phyloP scores from a whole-genome alignment of 1,139 yeast species.

The Lodderomyces jiufengensis region DNA sequence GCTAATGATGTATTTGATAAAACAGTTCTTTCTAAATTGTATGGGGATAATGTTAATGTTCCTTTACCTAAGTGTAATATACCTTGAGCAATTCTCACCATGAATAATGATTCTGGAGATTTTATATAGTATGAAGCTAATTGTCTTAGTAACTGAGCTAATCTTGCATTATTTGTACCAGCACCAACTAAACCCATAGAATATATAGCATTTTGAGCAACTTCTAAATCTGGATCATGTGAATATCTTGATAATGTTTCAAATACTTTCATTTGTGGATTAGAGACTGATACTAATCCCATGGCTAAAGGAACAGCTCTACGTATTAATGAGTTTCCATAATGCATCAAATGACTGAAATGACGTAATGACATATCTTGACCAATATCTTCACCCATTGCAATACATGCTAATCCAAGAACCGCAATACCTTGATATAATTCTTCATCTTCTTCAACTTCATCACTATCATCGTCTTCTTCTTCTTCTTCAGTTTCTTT shows the following conservation, averaged over 20 bases:
- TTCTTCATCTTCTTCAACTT: conserved; percentile 51
- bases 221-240: conserved; percentile 92
- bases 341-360: conserved; percentile 96
- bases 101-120: conserved; percentile 86
- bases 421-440: conserved; percentile 87
- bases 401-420: conserved; percentile 88
- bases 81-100: conserved; percentile 95
- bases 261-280: conserved; percentile 96
- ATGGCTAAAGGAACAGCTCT: conserved; percentile 97
- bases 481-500: conserved; percentile 18
- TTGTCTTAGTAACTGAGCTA: conserved; percentile 92
- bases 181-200: conserved; percentile 98
- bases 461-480: conserved; percentile 24
- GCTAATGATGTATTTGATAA: conserved; percentile 89
- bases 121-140: conserved; percentile 90
- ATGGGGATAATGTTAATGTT: conserved; percentile 84
- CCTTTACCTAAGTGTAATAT: conserved; percentile 95
- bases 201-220: conserved; percentile 91
- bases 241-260: conserved; percentile 95
- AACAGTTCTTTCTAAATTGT: conserved; percentile 83
- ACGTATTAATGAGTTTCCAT: conserved; percentile 87
- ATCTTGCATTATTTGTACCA: conserved; percentile 97
- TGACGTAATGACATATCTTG: conserved; percentile 97
- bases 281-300: conserved; percentile 90
- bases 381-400: conserved; percentile 98